Evolutionary conservation across 164 flowering plant genomes (phyloP), one percentile per base, ranked within the genome.

Genomic region (Echeveria elegans): DNA sequence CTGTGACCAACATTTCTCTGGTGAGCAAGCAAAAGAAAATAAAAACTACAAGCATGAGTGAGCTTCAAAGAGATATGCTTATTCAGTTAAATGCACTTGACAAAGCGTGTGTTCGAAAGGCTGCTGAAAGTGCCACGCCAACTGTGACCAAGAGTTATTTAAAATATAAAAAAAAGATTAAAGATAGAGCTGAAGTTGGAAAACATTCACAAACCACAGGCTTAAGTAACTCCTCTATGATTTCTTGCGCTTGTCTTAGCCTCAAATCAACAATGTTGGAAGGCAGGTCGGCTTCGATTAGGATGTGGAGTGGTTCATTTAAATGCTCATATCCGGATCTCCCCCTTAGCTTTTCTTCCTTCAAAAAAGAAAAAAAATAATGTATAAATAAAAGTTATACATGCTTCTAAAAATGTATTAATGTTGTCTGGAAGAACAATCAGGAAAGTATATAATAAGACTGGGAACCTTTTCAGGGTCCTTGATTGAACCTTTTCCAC

Each of bases 271-370:
- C 81, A 68, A 94, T 66, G 69, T 77, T 85, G 66, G 87, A 84
- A 28, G 98, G 95, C 66, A 94, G 79, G 72, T 91, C 98, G 67
- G 96, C 98, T 76, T 94, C 98, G n/a, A 94, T 85, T 70, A 94
- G 77, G 72, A 93, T 89, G 77, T 90, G 98, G 56, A 93, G 87
- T 31, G 88, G 97, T 41, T 93, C 97, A 72, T 85, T 89, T 64
- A 93, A 82, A 75, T 93, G 97, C 83, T 93, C 98, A 77, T 93
- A 93, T 64, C 98, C 98, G 24, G 97, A 96, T 72, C 90, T 82
- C 76, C 97, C 98, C 58, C 96, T 80, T 18, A 89, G 82, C 77
- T 85, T 94, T 36, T 91, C 98, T 80, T 94, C 98, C 97, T 91
- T 65, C 19, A 69, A 43, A 73, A 73, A 34, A n/a, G n/a, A 58